A percentile compares a stretch with the other conserved stretches of the same genome.
Evolutionary conservation across 306 rosid species (phyloP).

Genomic region (Lupinus albus): DNA sequence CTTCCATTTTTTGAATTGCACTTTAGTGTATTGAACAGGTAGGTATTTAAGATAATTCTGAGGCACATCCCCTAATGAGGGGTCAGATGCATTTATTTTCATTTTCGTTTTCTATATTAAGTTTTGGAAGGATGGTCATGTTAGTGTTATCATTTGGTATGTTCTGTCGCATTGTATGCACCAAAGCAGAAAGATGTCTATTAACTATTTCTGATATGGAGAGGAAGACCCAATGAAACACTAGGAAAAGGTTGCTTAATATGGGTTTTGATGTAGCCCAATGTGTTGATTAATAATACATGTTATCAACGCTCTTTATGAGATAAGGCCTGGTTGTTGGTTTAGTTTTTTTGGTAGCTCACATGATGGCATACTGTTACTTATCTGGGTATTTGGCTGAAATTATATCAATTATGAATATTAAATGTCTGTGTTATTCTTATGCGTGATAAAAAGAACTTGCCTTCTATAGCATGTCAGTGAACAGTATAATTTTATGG

Average conservation of each 20-base stretch:
- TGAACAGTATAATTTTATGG: slow-evolving; percentile 20
- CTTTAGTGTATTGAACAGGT: slow-evolving; percentile 93
- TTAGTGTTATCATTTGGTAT: slow-evolving; percentile 21
- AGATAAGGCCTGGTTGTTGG: slow-evolving; percentile 1
- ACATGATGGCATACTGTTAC: slow-evolving; percentile 28
- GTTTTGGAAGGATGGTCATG: slow-evolving; percentile 26
- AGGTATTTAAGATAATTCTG: slow-evolving; percentile 30
- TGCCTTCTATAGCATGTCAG: slow-evolving; percentile 26
- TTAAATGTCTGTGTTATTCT: not conserved
- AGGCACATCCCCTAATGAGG: slow-evolving; percentile 24
- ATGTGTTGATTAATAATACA: slow-evolving; percentile 20
- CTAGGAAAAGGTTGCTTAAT: not conserved
- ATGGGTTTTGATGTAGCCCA: slow-evolving; percentile 21
- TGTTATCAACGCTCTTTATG: not conserved
- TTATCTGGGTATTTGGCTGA: slow-evolving; percentile 26
- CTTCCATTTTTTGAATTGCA: slow-evolving; percentile 90
- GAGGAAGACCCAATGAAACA: not conserved
- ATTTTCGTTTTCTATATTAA: slow-evolving; percentile 1
- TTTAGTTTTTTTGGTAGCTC: slow-evolving; percentile 34
- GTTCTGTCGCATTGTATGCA: slow-evolving; percentile 21
- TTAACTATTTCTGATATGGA: slow-evolving; percentile 3
- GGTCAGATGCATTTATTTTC: slow-evolving; percentile 25
- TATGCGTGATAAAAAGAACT: slow-evolving; percentile 19
- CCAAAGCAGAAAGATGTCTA: slow-evolving; percentile 22
- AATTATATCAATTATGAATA: slow-evolving; percentile 18